A percentile compares a stretch with the other conserved stretches of the same genome.
phyloP scores from a whole-genome alignment of 2,329 filamentous ascomycete genomes.

The Paracoccidioides brasiliensis region DNA sequence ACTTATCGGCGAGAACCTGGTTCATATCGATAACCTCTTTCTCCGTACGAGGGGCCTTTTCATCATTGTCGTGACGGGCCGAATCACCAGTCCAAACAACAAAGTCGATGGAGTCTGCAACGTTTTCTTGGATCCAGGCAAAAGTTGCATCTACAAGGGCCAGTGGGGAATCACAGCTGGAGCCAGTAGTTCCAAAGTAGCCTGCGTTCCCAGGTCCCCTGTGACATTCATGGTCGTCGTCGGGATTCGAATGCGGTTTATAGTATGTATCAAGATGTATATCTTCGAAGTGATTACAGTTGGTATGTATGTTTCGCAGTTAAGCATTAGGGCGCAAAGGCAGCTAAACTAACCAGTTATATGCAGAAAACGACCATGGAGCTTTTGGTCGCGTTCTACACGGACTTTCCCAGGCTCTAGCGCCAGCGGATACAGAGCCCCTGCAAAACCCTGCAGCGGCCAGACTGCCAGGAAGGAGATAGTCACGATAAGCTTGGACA shows the following conservation, averaged over 20 bases:
- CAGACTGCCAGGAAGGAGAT: not conserved
- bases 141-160: slow-evolving; percentile 78
- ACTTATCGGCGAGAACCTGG: slow-evolving; percentile 58
- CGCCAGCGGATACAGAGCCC: not conserved
- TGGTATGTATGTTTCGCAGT: slow-evolving; percentile 9
- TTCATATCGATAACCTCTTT: slow-evolving; percentile 70
- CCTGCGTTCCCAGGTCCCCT: slow-evolving; percentile 63
- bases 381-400: not conserved
- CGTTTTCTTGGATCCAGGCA: slow-evolving; percentile 67
- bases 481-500: not conserved
- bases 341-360: slow-evolving; percentile 53
- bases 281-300: slow-evolving; percentile 42
- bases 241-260: slow-evolving; percentile 60
- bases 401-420: not conserved
- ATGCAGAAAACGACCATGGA: slow-evolving; percentile 70
- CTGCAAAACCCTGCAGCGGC: not conserved
- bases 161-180: slow-evolving; percentile 75
- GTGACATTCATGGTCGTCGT: slow-evolving; percentile 61
- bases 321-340: slow-evolving; percentile 6
- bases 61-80: slow-evolving; percentile 79
- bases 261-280: slow-evolving; percentile 87
- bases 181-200: slow-evolving; percentile 69
- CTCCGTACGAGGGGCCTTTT: slow-evolving; percentile 59
- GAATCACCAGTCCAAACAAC: slow-evolving; percentile 89
- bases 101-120: slow-evolving; percentile 73